A percentile compares a stretch with the other conserved stretches of the same genome.
These are phyloP conservation scores for Ophiocordyceps camponoti-leonardi DNA, from an alignment of 2,329 filamentous ascomycete genomes.

Conservation along the genomic window DNA sequence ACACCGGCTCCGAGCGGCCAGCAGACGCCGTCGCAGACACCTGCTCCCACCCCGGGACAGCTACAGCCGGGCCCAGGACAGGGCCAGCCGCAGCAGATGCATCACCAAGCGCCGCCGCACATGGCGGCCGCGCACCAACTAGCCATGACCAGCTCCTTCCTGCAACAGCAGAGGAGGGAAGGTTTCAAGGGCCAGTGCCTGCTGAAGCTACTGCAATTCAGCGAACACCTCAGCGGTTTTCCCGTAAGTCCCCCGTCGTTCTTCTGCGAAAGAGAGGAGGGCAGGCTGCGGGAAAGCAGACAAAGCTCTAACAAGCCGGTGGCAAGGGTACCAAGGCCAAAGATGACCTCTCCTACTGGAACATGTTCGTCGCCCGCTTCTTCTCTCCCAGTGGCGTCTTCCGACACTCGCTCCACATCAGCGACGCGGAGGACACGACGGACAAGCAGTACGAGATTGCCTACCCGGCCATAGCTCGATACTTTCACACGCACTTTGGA, in stretches of 20 bases:
- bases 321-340: slow-evolving; percentile 37
- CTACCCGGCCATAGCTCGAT: slow-evolving; percentile 65
- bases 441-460: slow-evolving; percentile 79
- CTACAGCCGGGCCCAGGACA: slow-evolving; percentile 16
- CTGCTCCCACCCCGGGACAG: slow-evolving; percentile 17
- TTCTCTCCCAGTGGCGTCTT: slow-evolving; percentile 67
- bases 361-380: slow-evolving; percentile 60
- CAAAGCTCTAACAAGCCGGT: neutral
- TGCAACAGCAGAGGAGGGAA: slow-evolving; percentile 31
- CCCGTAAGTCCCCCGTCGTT: slow-evolving; percentile 21
- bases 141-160: slow-evolving; percentile 14
- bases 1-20: slow-evolving; percentile 25
- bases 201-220: slow-evolving; percentile 43
- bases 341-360: slow-evolving; percentile 63
- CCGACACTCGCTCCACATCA: slow-evolving; percentile 48
- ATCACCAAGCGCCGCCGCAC: slow-evolving; percentile 11
- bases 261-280: neutral
- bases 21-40: slow-evolving; percentile 30
- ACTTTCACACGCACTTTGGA: slow-evolving; percentile 78
- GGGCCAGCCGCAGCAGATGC: slow-evolving; percentile 13
- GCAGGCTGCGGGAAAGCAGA: neutral
- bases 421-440: slow-evolving; percentile 35
- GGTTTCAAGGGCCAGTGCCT: slow-evolving; percentile 39
- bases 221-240: slow-evolving; percentile 43
- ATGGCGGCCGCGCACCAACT: slow-evolving; percentile 19